A percentile compares a stretch with the other conserved stretches of the same genome.
These are phyloP conservation scores for Pyrus communis DNA, from an alignment of 306 rosid species.

Conservation along the genomic window DNA sequence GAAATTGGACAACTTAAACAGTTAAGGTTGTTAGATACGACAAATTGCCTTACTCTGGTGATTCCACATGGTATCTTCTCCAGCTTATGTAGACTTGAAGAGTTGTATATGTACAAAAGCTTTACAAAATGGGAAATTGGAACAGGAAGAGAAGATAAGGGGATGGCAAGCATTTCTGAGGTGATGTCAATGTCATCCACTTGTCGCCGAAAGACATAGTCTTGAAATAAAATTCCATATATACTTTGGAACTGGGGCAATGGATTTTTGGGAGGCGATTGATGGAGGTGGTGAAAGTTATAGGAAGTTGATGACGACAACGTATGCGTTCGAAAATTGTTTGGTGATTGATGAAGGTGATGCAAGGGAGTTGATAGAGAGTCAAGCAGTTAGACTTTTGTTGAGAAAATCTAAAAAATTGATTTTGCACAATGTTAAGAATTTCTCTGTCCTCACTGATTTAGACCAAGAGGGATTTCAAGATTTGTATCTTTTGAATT, in stretches of 20 bases:
- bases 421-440: fast-evolving
- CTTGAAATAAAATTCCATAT: neutral
- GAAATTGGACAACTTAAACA: neutral
- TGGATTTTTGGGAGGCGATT: too few species aligned
- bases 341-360: fast-evolving
- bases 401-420: neutral
- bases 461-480: neutral
- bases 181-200: neutral
- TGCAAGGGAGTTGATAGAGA: neutral
- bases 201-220: neutral
- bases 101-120: neutral
- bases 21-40: neutral
- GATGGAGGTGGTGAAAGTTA: too few species aligned
- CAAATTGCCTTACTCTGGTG: fast-evolving
- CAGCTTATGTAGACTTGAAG: neutral
- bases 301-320: too few species aligned
- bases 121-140: fast-evolving
- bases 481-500: fast-evolving
- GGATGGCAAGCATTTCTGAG: neutral
- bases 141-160: neutral
- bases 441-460: neutral
- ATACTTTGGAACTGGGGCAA: too few species aligned
- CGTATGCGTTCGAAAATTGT: neutral
- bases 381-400: neutral
- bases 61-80: neutral